phyloP scores from a whole-genome alignment of 441 rosid species.

The Dalechampia spathulata region DNA sequence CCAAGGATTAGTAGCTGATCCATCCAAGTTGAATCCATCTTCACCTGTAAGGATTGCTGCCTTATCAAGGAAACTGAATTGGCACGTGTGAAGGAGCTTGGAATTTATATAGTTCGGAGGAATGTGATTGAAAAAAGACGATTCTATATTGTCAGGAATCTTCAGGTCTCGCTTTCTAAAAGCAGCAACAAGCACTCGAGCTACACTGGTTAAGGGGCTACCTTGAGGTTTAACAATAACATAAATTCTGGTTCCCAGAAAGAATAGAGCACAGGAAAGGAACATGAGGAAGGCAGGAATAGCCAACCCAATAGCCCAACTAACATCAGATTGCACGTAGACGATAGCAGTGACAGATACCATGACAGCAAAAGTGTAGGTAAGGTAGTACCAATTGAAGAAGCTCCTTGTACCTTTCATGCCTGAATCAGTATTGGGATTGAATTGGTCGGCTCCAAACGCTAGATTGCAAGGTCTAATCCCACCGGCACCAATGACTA shows the following conservation, averaged over 20 bases:
- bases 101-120: slow-evolving; percentile 23
- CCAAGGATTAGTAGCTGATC: slow-evolving; percentile 15
- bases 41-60: slow-evolving; percentile 6
- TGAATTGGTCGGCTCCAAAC: slow-evolving; percentile 43
- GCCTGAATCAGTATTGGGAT: slow-evolving; percentile 32
- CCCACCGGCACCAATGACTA: slow-evolving; percentile 39
- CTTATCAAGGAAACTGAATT: slow-evolving; percentile 26
- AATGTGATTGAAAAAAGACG: slow-evolving; percentile 19
- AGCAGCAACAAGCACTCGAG: slow-evolving; percentile 31
- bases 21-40: slow-evolving; percentile 8
- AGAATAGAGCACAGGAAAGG: slow-evolving; percentile 26
- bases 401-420: slow-evolving; percentile 28
- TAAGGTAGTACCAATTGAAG: slow-evolving; percentile 41
- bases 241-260: slow-evolving; percentile 27
- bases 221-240: slow-evolving; percentile 34
- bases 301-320: slow-evolving; percentile 30
- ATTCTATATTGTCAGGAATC: slow-evolving; percentile 13
- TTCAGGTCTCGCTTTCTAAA: slow-evolving; percentile 15
- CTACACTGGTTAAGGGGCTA: slow-evolving; percentile 30
- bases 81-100: slow-evolving; percentile 28
- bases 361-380: slow-evolving; percentile 30
- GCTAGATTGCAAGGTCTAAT: slow-evolving; percentile 40
- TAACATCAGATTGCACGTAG: slow-evolving; percentile 30
- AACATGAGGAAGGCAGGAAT: slow-evolving; percentile 36
- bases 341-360: slow-evolving; percentile 24